Evolutionary conservation across 2,329 filamentous ascomycete genomes (phyloP).

Genomic region (Metarhizium robertsii): DNA sequence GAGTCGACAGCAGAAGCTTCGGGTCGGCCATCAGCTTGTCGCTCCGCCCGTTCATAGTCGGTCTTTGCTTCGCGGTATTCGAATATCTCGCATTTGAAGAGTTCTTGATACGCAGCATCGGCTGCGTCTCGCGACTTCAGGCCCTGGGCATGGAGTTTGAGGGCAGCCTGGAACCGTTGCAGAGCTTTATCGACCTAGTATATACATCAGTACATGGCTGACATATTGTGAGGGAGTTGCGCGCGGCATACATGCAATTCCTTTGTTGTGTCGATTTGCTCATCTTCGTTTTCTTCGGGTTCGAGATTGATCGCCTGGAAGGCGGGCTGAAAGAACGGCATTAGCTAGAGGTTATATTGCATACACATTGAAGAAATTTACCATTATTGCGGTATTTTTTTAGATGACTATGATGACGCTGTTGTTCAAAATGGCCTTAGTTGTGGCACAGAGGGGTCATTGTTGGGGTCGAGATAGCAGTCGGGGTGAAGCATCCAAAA

Average conservation of each 20-base stretch:
- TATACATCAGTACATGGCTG: not conserved
- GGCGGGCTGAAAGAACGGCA: slow-evolving; percentile 37
- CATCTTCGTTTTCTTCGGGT: slow-evolving; percentile 79
- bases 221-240: too few species aligned
- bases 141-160: slow-evolving; percentile 87
- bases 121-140: slow-evolving; percentile 67
- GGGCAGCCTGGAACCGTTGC: slow-evolving; percentile 83
- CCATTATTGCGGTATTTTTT: not conserved
- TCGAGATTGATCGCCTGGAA: slow-evolving; percentile 92
- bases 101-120: slow-evolving; percentile 66
- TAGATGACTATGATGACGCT: not conserved
- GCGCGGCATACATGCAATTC: slow-evolving; percentile 61
- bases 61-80: slow-evolving; percentile 79
- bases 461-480: too few species aligned
- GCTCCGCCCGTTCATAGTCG: slow-evolving; percentile 67
- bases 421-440: not conserved
- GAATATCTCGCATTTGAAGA: slow-evolving; percentile 92
- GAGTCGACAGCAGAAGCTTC: slow-evolving; percentile 31
- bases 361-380: not conserved
- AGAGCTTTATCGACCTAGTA: slow-evolving; percentile 80
- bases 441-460: not conserved
- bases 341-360: not conserved
- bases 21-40: slow-evolving; percentile 40
- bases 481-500: not conserved
- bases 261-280: slow-evolving; percentile 89